A percentile compares a stretch with the other conserved stretches of the same genome.
Evolutionary conservation across 306 rosid species (phyloP).

Genomic region (Quillaja saponaria): DNA sequence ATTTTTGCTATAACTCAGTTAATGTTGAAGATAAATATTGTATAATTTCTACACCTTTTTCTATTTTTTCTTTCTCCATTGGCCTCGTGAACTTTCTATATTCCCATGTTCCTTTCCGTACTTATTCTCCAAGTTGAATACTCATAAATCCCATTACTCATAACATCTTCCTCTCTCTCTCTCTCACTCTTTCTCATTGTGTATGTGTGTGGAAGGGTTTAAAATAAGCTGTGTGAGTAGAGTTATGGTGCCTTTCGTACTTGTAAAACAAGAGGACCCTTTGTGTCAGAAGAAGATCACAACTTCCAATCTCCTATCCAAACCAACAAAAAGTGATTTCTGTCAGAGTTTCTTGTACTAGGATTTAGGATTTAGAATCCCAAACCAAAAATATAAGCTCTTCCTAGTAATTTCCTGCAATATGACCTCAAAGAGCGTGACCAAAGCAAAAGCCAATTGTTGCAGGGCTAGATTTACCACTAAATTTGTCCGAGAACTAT

Average conservation of each 20-base stretch:
- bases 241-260: constrained; percentile 26
- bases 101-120: background rate
- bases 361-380: background rate
- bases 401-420: background rate
- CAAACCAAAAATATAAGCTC: constrained; percentile 2
- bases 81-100: background rate
- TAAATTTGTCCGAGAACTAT: constrained; percentile 33
- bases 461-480: constrained; percentile 22
- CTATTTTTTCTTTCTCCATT: constrained; percentile 10
- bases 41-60: constrained; percentile 2
- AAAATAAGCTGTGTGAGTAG: background rate
- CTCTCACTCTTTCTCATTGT: constrained; percentile 11
- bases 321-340: constrained; percentile 9
- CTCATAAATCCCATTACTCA: constrained; percentile 1
- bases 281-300: constrained; percentile 39
- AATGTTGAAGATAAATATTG: no score
- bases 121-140: background rate
- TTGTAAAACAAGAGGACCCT: constrained; percentile 27
- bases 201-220: background rate
- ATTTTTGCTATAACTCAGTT: no score
- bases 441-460: constrained; percentile 15
- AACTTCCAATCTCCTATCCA: constrained; percentile 8
- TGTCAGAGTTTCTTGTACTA: constrained; percentile 37
- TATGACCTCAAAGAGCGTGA: background rate
- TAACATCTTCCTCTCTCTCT: background rate